Evolutionary conservation across 108 stramenopile species (phyloP), one percentile per base, ranked within the genome.

Genomic region (Craspedostauros australis): DNA sequence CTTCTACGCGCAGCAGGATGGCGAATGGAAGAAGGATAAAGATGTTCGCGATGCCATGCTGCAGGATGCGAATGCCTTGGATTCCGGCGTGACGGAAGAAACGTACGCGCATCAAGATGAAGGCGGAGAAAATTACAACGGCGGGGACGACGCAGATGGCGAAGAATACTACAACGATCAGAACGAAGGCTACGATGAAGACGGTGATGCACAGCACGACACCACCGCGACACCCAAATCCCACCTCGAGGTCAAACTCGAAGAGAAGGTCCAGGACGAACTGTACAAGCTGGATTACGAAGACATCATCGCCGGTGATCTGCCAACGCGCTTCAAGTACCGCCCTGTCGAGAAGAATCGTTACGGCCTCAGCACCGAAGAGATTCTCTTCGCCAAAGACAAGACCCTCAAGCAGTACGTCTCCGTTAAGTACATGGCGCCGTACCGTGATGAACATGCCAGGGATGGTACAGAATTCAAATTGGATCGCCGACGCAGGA

Each of bases 281-380:
- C 78, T 96, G 30, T 96, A 98, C 79, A 94, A 95, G 58, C 87
- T 99, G 7, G 98, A 97, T 69, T 99, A 98, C 64, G 98, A 99
- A 60, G 98, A 99, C 54, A 88, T 98, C 49, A 84, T 98, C 50
- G 97, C 90, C 8, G 96, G 86, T 32, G n/a, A n/a, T n/a, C 78
- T 95, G 76, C 95, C 93, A 15, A 91, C 91, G 4, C 83, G 97
- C n/a, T 99, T 99, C 82, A 97, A 97, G 61, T 99, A 98, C 71
- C 76, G 93, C 5, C 61, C 81, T 33, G 99, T 99, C 4, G 84
- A 88, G 31, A 37, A 70, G 9, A 94, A 98, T 50, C 77, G 65
- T 59, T 99, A 81, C 62, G 99, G 99, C 4, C 66, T 99, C 49
- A 74, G 81, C 14, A 67, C 92, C 14, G 88, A 95, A 53, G 97